Evolutionary conservation across 2,329 filamentous ascomycete species (phyloP).

Genomic region (Neodidymelliopsis sp.): DNA sequence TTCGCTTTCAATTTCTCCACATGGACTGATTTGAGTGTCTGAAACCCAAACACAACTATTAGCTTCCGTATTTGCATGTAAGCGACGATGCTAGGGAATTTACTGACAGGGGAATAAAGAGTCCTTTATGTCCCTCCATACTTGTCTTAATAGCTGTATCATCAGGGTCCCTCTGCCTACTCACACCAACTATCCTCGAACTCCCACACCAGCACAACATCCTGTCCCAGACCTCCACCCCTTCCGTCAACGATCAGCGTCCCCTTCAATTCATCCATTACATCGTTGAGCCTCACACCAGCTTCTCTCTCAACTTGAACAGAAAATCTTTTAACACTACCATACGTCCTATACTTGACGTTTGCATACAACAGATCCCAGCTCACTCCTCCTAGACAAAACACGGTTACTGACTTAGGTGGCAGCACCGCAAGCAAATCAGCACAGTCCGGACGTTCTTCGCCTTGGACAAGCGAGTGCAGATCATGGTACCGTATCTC

Average conservation of each 20-base stretch:
- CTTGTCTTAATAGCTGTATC: too few species aligned
- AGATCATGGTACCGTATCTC: slow-evolving; percentile 1
- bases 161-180: too few species aligned
- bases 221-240: slow-evolving; percentile 1
- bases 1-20: too few species aligned
- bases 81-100: too few species aligned
- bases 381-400: neutral
- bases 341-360: slow-evolving; percentile 1
- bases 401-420: slow-evolving; percentile 1
- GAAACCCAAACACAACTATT: too few species aligned
- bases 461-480: neutral
- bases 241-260: neutral
- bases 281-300: slow-evolving; percentile 21
- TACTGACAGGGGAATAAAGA: too few species aligned
- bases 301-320: slow-evolving; percentile 19
- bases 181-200: slow-evolving; percentile 3
- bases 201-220: slow-evolving; percentile 20
- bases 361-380: slow-evolving; percentile 9
- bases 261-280: slow-evolving; percentile 20
- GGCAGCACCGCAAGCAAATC: neutral
- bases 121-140: too few species aligned
- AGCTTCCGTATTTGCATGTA: too few species aligned
- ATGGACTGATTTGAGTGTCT: too few species aligned
- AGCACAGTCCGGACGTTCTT: neutral
- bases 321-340: slow-evolving; percentile 2